Evolutionary conservation across 306 rosid genomes (phyloP).

Genomic region (Alnus glutinosa): DNA sequence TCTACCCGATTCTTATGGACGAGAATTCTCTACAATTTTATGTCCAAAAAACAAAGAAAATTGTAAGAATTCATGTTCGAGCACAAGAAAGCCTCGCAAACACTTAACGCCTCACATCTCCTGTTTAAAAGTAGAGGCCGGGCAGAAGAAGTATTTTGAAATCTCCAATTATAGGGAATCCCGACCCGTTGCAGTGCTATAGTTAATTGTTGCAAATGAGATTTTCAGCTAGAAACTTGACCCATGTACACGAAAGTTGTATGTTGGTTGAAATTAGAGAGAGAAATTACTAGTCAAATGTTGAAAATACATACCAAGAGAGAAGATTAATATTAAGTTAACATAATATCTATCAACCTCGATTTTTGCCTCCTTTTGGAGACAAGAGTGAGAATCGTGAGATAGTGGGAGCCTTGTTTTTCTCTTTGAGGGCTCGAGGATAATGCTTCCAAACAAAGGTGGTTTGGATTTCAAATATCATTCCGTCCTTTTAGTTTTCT

Average conservation of each 20-base stretch:
- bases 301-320: neutral
- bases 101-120: no score
- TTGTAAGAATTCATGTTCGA: no score
- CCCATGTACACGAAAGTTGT: conserved; percentile 24
- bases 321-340: neutral
- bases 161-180: no score
- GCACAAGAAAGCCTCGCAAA: no score
- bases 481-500: conserved; percentile 7
- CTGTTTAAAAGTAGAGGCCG: no score
- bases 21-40: no score
- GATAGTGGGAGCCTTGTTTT: conserved; percentile 38
- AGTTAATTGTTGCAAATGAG: no score
- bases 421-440: conserved; percentile 85
- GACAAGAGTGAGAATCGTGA: conserved; percentile 44
- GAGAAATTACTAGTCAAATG: conserved; percentile 27
- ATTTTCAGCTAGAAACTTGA: conserved; percentile 19
- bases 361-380: conserved; percentile 31
- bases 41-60: no score
- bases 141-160: no score
- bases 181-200: no score
- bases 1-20: neutral
- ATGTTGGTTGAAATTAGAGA: conserved; percentile 15
- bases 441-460: conserved; percentile 53
- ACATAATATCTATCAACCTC: conserved; percentile 27
- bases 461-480: conserved; percentile 34